Percentiles rank a stretch among this genome's conserved stretches.
These are phyloP conservation scores for Pythium plurisporium DNA, from an alignment of 352 stramenopile genomes.

Conservation along the genomic window DNA sequence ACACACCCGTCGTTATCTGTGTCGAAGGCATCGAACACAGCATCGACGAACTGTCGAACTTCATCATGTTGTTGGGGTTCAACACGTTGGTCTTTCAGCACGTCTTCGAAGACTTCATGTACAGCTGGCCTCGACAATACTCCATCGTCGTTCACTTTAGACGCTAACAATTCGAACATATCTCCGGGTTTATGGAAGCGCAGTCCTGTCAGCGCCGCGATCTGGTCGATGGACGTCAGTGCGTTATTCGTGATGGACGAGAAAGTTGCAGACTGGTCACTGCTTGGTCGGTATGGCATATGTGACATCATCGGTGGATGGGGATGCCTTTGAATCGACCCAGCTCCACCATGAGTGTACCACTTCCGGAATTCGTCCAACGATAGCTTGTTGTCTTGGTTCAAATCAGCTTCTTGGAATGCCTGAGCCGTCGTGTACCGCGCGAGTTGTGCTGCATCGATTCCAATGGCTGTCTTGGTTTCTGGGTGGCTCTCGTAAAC, in stretches of 20 bases:
- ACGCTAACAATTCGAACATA: slow-evolving; percentile 80
- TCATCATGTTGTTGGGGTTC: slow-evolving; percentile 25
- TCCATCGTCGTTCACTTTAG: slow-evolving; percentile 80
- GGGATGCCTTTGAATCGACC: slow-evolving; percentile 2
- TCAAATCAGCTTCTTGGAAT: slow-evolving; percentile 86
- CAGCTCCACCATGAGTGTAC: slow-evolving; percentile 36
- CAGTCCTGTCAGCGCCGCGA: slow-evolving; percentile 57
- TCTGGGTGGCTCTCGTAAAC: slow-evolving; percentile 22
- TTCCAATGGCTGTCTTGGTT: slow-evolving; percentile 34
- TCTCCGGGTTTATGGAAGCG: slow-evolving; percentile 45
- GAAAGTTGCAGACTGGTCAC: not conserved
- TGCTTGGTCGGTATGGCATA: too few species aligned
- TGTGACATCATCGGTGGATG: not conserved
- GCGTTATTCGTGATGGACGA: slow-evolving; percentile 25
- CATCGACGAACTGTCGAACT: slow-evolving; percentile 49
- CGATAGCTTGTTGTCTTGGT: slow-evolving; percentile 71
- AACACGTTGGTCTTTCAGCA: slow-evolving; percentile 25
- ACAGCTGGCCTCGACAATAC: slow-evolving; percentile 66
- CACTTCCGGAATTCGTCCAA: slow-evolving; percentile 80
- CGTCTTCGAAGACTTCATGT: slow-evolving; percentile 60
- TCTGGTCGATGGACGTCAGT: slow-evolving; percentile 50
- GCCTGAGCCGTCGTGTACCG: slow-evolving; percentile 70
- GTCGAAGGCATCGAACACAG: slow-evolving; percentile 78
- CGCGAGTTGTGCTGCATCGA: slow-evolving; percentile 56
- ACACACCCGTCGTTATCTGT: slow-evolving; percentile 69